Evolutionary conservation across 352 stramenopile genomes (phyloP), one percentile per base, ranked within the genome.

Genomic region (Globisporangium recalcitrans): DNA sequence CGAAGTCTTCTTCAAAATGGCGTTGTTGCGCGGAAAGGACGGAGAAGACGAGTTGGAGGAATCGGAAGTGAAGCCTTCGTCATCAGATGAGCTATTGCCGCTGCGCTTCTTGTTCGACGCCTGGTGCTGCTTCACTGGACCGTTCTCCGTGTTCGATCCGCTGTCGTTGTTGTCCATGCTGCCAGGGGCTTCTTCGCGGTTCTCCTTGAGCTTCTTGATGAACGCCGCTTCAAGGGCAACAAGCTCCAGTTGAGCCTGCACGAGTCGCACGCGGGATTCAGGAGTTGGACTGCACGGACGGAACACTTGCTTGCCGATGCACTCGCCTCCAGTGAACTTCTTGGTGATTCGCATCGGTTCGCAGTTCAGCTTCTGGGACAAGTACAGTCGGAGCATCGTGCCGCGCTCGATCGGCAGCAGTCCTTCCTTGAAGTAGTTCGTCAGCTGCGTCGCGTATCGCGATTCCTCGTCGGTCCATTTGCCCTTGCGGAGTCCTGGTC

Each of bases 301-400:
- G 56, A 91, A 94, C 27, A 94, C 84, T 64, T 94, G 85, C 71
- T 97, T 97, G 44, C 90, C 90, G 54, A 96, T 97, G 60, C 83
- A 96, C 66, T 94, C 86, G 53, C 81, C 85, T 31, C 90, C 90
- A 6, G 89, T 95, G 67, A 96, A 97, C 73, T 96, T 96, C 71
- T 97, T 97, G 13, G 90, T 96, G 70, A 97, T 96, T 52, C 90
- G 82, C 90, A 97, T 97, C 2, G 90, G 87, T 62, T 96, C 87
- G 63, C 90, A 97, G 66, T 97, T 96, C 54, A 97, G 86, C 72
- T 95, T 95, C 68, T 94, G 84, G 27, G 87, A 91, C n/a, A 97
- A 70, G 63, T 96, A 97, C 5, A 93, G 71, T 24, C 90, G 82
- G 10, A 97, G 85, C 82, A 95, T 97, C 13, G 86, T 96, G 62